Evolutionary conservation across 805 yeast species (phyloP), one percentile per base, ranked within the genome.

Genomic region (Ogataea zsoltii): DNA sequence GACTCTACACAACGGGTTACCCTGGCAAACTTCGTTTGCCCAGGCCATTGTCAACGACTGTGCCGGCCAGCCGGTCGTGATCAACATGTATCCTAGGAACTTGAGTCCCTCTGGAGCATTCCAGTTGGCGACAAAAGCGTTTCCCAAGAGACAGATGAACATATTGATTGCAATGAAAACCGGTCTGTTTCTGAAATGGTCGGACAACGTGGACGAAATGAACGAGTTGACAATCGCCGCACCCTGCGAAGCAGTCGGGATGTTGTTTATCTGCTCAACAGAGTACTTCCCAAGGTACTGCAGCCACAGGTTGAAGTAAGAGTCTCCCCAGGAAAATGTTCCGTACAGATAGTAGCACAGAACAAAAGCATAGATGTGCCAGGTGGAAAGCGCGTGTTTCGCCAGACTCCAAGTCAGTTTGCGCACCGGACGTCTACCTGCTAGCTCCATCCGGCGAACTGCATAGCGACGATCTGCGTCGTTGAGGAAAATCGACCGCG

Each of bases 1-100:
- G 5, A 61, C 57, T 36, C 63, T 43, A 19, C 58, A 49, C 21
- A 51, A 42, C 12, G 60, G 61, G 36, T 54, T 51, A 4, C 49
- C 51, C 23, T 51, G 52, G 48, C 82, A 77, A 1, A 79, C 77
- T 38, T 77, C 67, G 52, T 80, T 80, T 2, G 83, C 83, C 85
- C 85, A 81, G 0, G 84, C 77, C 42, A 44, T 44, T 3, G 47
- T 44, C 5, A 44, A 30, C 43, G 81, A 79, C 58, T 77, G 78
- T 0, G 75, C 69, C 0, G 86, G 76, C 36, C 51, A 53, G 44
- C 56, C 58, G 26, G 46, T 41, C 17, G 59, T 39, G 19, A 49
- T 53, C 33, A 44, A 25, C 47, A 44, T 44, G 34, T 49, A 60
- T 18, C 60, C 63, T 19, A 53, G 51, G 19, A 55, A 45, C 21